Base-by-base conservation (phyloP, 1,139 yeast genomes). In the Hansenula sp. region DNA sequence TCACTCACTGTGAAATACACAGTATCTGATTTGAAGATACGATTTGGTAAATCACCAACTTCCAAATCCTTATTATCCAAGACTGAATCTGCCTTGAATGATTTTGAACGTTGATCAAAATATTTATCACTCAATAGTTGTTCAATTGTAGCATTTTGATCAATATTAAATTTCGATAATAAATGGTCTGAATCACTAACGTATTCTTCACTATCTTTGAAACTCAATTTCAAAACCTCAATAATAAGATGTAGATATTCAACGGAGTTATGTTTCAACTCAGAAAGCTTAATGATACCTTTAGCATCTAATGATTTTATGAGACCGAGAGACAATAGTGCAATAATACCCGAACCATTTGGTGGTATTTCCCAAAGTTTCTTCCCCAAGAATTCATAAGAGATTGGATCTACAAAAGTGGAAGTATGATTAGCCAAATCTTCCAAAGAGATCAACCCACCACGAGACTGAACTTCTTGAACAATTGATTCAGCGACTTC, bases 311-410 rank as follows among this genome's bases (percentile, higher is more conserved):
- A 66, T 37, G 77, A 76, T 50, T 74, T 76, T 48, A 87, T 73
- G 38, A 83, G 68, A 0, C 94, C 94, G 43, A 84, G 63, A 0
- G 91, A 79, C 36, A 84, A 64, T 39, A 85, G 66, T 0, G 90
- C 93, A 38, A 85, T 85, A 32, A 85, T 65, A 1, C 94, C 94
- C 44, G 85, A 88, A 5, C 94, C 90, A 59, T 82, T 86, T 27
- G 95, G 94, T 8, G 95, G 93, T 48, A 84, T 81, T 59, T 84
- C 93, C 84, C 88, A 83, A 49, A 79, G 57, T 48, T 72, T 66
- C 45, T 76, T 74, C 27, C 70, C 74, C 44, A 71, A 62, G 47
- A 76, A 66, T 29, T 70, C 73, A 43, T 79, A 61, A 16, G 68
- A 65, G 27, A 84, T 76, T 2, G 93, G 89, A 1, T 79, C 81